phyloP scores from a whole-genome alignment of 805 yeast species.

The Groenewaldozyma salmanticensis region DNA sequence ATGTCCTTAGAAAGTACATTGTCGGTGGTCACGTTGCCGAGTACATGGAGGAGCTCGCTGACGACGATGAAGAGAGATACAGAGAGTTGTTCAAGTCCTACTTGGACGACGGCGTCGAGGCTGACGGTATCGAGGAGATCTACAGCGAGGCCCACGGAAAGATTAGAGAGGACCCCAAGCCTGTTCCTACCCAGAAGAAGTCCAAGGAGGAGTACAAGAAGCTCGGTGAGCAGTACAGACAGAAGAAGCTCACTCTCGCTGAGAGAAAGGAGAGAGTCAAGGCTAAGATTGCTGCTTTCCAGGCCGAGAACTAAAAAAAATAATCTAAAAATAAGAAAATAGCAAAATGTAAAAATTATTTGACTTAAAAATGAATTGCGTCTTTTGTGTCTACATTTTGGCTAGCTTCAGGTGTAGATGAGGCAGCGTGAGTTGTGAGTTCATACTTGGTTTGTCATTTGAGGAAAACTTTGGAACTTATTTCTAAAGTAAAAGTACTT shows the following conservation, averaged over 20 bases:
- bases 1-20: slow-evolving; percentile 95
- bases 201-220: slow-evolving; percentile 98
- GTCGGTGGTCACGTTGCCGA: slow-evolving; percentile 99
- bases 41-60: slow-evolving; percentile 99
- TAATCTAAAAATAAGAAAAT: background rate
- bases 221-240: slow-evolving; percentile 86
- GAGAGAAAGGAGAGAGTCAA: slow-evolving; percentile 85
- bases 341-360: background rate
- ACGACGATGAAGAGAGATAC: slow-evolving; percentile 99
- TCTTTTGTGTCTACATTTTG: no score
- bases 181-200: slow-evolving; percentile 86
- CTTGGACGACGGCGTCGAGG: slow-evolving; percentile 94
- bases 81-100: slow-evolving; percentile 90
- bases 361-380: no score
- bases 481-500: no score
- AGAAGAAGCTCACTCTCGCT: slow-evolving; percentile 77
- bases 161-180: slow-evolving; percentile 92
- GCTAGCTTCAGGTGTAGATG: no score
- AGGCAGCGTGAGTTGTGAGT: no score
- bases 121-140: slow-evolving; percentile 93
- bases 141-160: slow-evolving; percentile 90
- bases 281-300: slow-evolving; percentile 83
- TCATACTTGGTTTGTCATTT: background rate
- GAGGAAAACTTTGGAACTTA: background rate
- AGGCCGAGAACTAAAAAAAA: slow-evolving; percentile 16